These are phyloP conservation scores for Neurospora crassa DNA, from an alignment of 2,329 filamentous ascomycete genomes.

Conservation along the genomic window DNA sequence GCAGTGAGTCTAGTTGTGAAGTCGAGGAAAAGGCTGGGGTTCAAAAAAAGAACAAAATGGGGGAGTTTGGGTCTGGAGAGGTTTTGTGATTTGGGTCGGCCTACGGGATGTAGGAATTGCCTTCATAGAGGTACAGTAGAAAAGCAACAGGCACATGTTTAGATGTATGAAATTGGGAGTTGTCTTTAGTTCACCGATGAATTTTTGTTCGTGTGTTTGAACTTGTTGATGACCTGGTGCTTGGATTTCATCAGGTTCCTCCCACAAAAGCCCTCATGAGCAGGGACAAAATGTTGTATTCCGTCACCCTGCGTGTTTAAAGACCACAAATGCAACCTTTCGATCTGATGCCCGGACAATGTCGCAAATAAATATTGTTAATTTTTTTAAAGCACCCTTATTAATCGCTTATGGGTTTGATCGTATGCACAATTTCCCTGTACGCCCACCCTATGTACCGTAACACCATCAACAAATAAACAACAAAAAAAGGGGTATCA, in stretches of 20 bases:
- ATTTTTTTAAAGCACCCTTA: no score
- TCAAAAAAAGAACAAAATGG: not conserved
- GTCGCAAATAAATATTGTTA: no score
- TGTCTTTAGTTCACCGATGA: no score
- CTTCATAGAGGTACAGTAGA: no score
- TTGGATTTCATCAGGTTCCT: no score
- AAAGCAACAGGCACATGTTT: no score
- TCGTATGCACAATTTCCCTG: not conserved
- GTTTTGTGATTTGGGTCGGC: not conserved
- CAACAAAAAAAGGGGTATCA: not conserved
- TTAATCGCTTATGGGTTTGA: not conserved
- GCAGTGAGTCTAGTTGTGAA: constrained; percentile 20
- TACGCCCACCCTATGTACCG: not conserved
- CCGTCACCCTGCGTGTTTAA: not conserved
- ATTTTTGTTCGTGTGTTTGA: no score
- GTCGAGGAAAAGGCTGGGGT: not conserved
- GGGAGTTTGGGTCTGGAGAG: not conserved
- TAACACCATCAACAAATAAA: not conserved
- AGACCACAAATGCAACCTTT: not conserved
- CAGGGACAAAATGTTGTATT: not conserved
- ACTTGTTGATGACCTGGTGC: no score
- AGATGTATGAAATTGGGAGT: no score
- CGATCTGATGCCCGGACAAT: not conserved
- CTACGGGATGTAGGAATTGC: not conserved
- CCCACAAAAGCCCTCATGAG: not conserved